Percentiles rank a stretch among this genome's conserved stretches.
Conservation (phyloP, 164 flowering plant genomes). For the Piper betle region DNA sequence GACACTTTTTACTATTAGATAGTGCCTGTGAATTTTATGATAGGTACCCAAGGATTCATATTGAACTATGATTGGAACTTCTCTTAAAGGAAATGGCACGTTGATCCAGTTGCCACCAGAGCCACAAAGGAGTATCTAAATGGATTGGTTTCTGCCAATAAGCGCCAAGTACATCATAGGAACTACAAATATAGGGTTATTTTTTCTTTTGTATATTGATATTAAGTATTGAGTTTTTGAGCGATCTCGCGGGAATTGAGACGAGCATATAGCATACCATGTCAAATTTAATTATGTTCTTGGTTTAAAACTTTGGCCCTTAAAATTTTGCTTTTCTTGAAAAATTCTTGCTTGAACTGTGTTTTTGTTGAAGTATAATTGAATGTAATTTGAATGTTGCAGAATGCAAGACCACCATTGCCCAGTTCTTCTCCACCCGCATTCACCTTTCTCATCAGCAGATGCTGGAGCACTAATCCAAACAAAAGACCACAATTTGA, state of each 20-base stretch:
- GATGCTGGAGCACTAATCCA: conserved; percentile 88
- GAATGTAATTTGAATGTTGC: conserved; percentile 14
- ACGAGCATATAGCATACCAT: too few relatives aligned
- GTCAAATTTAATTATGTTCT: too few relatives aligned
- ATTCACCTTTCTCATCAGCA: conserved; percentile 46
- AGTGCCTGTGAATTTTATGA: too few relatives aligned
- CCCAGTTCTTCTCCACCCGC: conserved; percentile 22
- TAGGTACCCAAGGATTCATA: too few relatives aligned
- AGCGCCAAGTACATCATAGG: neutral
- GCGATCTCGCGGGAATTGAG: too few relatives aligned
- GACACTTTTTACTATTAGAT: too few relatives aligned
- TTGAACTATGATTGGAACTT: too few relatives aligned
- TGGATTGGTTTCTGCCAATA: neutral
- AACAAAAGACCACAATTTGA: conserved; percentile 71
- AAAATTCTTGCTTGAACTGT: too few relatives aligned
- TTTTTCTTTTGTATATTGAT: neutral
- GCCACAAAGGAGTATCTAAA: conserved; percentile 2
- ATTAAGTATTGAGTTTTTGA: neutral
- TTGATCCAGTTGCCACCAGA: neutral
- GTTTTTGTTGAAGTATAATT: too few relatives aligned
- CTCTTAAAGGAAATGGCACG: too few relatives aligned
- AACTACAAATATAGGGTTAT: neutral
- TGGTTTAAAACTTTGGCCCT: too few relatives aligned
- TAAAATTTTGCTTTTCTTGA: too few relatives aligned
- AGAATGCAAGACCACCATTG: conserved; percentile 91